phyloP scores from a whole-genome alignment of 306 rosid species.

The Prunus armeniaca region DNA sequence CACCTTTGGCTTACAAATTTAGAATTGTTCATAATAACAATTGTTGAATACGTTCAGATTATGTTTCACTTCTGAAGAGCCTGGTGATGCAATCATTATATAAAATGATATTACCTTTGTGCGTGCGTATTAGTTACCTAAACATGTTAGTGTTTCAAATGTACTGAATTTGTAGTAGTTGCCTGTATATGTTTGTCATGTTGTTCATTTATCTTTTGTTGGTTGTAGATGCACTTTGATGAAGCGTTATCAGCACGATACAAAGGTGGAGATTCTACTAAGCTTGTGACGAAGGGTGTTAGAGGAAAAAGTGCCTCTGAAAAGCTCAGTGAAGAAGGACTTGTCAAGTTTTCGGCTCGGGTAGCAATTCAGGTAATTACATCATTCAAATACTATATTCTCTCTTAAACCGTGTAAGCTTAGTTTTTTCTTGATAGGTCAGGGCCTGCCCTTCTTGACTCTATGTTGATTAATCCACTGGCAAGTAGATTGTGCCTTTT shows the following conservation, averaged over 20 bases:
- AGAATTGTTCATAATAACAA: too few relatives aligned
- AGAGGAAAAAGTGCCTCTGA: conserved; percentile 78
- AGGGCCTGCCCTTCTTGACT: neutral
- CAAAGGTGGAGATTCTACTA: conserved; percentile 81
- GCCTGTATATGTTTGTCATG: neutral
- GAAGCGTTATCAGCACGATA: conserved; percentile 87
- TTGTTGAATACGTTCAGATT: too few relatives aligned
- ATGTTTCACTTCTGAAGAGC: too few relatives aligned
- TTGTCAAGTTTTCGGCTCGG: conserved; percentile 84
- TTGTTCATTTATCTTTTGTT: conserved; percentile 6
- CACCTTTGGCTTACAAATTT: too few relatives aligned
- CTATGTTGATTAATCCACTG: neutral
- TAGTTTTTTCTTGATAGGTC: neutral
- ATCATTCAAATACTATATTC: conserved; percentile 12
- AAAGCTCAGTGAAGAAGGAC: conserved; percentile 95
- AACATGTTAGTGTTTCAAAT: neutral
- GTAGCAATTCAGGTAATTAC: conserved; percentile 82
- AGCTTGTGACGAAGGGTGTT: conserved; percentile 71
- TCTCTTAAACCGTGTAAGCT: neutral
- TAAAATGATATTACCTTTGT: neutral
- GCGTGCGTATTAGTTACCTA: neutral
- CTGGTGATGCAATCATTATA: too few relatives aligned
- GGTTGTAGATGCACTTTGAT: conserved; percentile 86
- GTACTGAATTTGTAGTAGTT: conserved; percentile 16
- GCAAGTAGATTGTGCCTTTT: neutral